These are phyloP conservation scores for Avena insularis DNA, from an alignment of 176 grass and related monocot species.

Conservation along the genomic window DNA sequence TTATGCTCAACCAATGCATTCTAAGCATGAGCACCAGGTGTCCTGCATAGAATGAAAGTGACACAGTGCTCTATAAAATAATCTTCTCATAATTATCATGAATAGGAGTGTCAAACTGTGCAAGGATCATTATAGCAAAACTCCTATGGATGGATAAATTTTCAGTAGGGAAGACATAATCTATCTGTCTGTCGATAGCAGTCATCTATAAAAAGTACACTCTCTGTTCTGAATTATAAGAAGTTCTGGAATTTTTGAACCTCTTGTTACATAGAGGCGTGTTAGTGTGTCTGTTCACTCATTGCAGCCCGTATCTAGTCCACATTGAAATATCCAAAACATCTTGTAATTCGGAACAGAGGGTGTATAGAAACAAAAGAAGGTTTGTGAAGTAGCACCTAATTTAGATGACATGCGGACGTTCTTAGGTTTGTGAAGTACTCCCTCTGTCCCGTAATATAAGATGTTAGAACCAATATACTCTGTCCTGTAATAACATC, in stretches of 20 bases:
- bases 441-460: too few species aligned
- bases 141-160: not conserved
- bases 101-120: not conserved
- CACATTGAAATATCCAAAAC: too few species aligned
- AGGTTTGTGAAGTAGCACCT: too few species aligned
- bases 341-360: too few species aligned
- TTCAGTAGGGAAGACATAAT: not conserved
- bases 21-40: not conserved
- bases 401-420: not conserved
- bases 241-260: too few species aligned
- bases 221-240: too few species aligned
- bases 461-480: too few species aligned
- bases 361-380: too few species aligned
- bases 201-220: not conserved
- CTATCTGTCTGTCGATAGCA: not conserved
- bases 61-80: not conserved
- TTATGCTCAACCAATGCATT: not conserved
- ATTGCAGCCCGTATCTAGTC: too few species aligned
- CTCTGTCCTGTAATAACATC: too few species aligned
- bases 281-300: too few species aligned
- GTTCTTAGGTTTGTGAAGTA: constrained; percentile 2
- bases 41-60: constrained; percentile 1
- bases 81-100: not conserved
- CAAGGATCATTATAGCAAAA: not conserved
- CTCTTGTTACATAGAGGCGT: too few species aligned